Percentiles rank a stretch among this genome's conserved stretches.
Evolutionary conservation across 805 yeast species (phyloP).

Genomic region (Candida bentonensis): DNA sequence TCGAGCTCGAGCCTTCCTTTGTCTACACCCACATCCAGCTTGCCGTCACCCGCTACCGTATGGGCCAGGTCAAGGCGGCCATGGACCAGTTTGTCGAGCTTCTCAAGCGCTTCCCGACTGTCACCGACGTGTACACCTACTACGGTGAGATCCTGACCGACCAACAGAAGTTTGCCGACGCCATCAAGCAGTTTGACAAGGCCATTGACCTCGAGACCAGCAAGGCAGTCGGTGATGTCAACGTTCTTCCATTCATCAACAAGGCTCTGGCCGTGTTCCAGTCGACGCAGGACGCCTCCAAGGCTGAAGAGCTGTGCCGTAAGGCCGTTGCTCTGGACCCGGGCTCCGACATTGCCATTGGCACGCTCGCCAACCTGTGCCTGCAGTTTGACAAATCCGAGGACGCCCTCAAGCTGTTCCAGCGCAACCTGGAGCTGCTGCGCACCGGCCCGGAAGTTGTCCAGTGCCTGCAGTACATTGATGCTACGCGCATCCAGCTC

Average conservation of each 20-base stretch:
- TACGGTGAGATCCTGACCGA: constrained; percentile 90
- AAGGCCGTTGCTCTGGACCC: constrained; percentile 77
- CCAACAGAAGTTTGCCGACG: constrained; percentile 54
- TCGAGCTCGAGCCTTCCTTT: constrained; percentile 57
- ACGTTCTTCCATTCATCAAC: constrained; percentile 80
- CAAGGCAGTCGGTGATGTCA: constrained; percentile 52
- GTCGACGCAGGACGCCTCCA: constrained; percentile 29
- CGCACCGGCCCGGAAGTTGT: constrained; percentile 77
- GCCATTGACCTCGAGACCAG: constrained; percentile 62
- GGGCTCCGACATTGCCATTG: constrained; percentile 74
- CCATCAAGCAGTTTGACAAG: constrained; percentile 71
- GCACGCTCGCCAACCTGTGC: constrained; percentile 83
- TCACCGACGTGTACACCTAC: constrained; percentile 88
- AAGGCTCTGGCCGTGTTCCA: constrained; percentile 51
- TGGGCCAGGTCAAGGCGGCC: constrained; percentile 44
- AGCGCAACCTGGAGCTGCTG: constrained; percentile 67
- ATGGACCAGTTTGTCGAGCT: constrained; percentile 40
- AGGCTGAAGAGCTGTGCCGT: constrained; percentile 51
- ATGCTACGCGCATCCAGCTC: constrained; percentile 83
- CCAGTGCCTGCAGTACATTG: constrained; percentile 83
- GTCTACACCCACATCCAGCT: constrained; percentile 80
- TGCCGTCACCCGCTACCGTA: constrained; percentile 83
- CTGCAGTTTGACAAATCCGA: constrained; percentile 71
- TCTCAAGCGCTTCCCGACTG: constrained; percentile 61
- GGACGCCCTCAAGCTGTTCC: constrained; percentile 70